Evolutionary conservation across 2,329 filamentous ascomycete genomes (phyloP).

Genomic region (Colletotrichum cuscutae): DNA sequence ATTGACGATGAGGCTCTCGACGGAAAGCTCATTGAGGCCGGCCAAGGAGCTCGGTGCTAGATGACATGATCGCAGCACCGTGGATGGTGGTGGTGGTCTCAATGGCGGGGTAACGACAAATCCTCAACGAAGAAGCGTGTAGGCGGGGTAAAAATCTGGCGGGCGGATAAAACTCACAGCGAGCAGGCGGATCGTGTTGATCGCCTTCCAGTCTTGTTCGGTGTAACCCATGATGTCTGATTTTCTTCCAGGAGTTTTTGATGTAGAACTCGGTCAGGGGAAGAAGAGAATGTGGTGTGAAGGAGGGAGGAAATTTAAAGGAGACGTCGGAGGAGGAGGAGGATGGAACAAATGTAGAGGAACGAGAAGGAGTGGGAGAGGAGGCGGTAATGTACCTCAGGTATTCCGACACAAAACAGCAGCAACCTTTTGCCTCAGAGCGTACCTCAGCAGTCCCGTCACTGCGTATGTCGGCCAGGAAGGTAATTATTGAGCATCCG

Average conservation of each 20-base stretch:
- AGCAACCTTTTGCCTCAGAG: not conserved
- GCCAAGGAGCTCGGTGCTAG: not conserved
- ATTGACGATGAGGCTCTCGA: not conserved
- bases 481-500: slow-evolving; percentile 34
- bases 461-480: slow-evolving; percentile 20
- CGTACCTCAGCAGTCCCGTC: not conserved
- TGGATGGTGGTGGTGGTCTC: slow-evolving; percentile 39
- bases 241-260: slow-evolving; percentile 38
- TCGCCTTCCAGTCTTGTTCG: slow-evolving; percentile 87
- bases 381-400: slow-evolving; percentile 36
- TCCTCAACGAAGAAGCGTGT: slow-evolving; percentile 41
- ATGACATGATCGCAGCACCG: slow-evolving; percentile 19
- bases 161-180: slow-evolving; percentile 75
- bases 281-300: slow-evolving; percentile 37
- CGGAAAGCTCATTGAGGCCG: not conserved
- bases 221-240: slow-evolving; percentile 83
- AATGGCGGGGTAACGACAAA: slow-evolving; percentile 43
- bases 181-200: slow-evolving; percentile 98
- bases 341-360: slow-evolving; percentile 32
- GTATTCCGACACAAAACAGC: not conserved
- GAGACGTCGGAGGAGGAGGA: slow-evolving; percentile 6
- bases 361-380: slow-evolving; percentile 9
- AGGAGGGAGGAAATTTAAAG: slow-evolving; percentile 18
- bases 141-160: slow-evolving; percentile 44
- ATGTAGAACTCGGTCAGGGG: slow-evolving; percentile 18